phyloP scores from a whole-genome alignment of 2,329 filamentous ascomycete species.

The Phialocephala sp. region DNA sequence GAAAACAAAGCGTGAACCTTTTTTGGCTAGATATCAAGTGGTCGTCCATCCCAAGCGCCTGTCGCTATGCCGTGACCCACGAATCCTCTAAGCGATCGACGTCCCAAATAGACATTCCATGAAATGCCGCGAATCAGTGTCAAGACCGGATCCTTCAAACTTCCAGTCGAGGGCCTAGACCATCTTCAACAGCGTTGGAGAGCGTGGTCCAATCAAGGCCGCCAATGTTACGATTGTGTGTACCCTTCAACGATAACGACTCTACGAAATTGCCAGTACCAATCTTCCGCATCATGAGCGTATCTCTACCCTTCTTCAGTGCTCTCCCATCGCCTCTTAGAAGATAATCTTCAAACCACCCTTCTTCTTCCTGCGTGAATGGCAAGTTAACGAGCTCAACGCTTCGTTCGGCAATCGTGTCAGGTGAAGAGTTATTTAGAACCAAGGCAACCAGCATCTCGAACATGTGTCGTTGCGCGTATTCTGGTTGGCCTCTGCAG shows the following conservation, averaged over 20 bases:
- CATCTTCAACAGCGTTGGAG: constrained; percentile 38
- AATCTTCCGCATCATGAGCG: constrained; percentile 74
- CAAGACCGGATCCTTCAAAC: constrained; percentile 14
- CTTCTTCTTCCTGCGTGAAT: constrained; percentile 72
- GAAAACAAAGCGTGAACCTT: background rate
- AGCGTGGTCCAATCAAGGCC: constrained; percentile 41
- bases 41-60: background rate
- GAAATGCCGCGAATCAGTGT: constrained; percentile 14
- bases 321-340: constrained; percentile 67
- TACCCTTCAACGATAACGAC: constrained; percentile 50
- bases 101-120: background rate
- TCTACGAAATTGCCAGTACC: constrained; percentile 66
- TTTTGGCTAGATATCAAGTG: background rate
- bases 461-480: constrained; percentile 68
- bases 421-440: constrained; percentile 48
- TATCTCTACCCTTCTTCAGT: constrained; percentile 71
- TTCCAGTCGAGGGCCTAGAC: constrained; percentile 38
- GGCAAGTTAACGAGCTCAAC: constrained; percentile 76
- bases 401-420: constrained; percentile 58
- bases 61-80: background rate
- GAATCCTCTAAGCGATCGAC: background rate
- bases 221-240: constrained; percentile 32
- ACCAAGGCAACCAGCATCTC: constrained; percentile 67
- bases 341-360: constrained; percentile 75
- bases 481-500: constrained; percentile 66